phyloP scores from a whole-genome alignment of 768 basidiomycete species.

The Russula ochroleuca region DNA sequence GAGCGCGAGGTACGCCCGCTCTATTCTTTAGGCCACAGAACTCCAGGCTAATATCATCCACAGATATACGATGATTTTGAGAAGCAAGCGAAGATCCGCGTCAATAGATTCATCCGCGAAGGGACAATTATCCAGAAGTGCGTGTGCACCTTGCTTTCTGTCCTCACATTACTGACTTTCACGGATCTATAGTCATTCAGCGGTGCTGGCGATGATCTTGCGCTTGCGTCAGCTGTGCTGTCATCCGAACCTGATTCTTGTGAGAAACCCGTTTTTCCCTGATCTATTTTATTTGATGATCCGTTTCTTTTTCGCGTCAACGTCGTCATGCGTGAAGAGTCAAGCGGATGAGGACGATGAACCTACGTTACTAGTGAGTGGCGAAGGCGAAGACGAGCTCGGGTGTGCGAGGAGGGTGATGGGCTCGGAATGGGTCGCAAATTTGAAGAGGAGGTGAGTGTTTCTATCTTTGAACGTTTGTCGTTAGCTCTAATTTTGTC shows the following conservation, averaged over 20 bases:
- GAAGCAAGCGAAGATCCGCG: slow-evolving; percentile 46
- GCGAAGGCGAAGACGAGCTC: slow-evolving; percentile 53
- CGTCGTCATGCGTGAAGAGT: slow-evolving; percentile 32
- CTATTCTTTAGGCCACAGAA: not conserved
- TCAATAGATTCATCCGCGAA: slow-evolving; percentile 60
- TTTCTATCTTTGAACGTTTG: not conserved
- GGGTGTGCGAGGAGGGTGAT: slow-evolving; percentile 48
- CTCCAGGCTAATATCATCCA: not conserved
- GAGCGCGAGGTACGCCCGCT: slow-evolving; percentile 52
- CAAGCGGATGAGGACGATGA: slow-evolving; percentile 47
- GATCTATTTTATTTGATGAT: not conserved
- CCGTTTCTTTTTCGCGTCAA: not conserved
- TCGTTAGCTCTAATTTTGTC: slow-evolving; percentile 33
- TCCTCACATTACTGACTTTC: not conserved
- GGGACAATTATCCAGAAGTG: slow-evolving; percentile 72
- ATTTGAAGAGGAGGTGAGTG: slow-evolving; percentile 21
- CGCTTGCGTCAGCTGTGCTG: slow-evolving; percentile 70
- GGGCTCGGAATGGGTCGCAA: slow-evolving; percentile 40
- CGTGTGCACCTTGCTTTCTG: slow-evolving; percentile 30
- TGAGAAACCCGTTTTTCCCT: slow-evolving; percentile 32
- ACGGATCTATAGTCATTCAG: slow-evolving; percentile 40
- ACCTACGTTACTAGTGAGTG: slow-evolving; percentile 45
- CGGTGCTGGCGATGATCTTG: slow-evolving; percentile 60
- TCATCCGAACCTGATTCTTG: slow-evolving; percentile 68
- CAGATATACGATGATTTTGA: slow-evolving; percentile 59